Conservation (phyloP, 345 rosid genomes). For the Hypericum androsaemum region DNA sequence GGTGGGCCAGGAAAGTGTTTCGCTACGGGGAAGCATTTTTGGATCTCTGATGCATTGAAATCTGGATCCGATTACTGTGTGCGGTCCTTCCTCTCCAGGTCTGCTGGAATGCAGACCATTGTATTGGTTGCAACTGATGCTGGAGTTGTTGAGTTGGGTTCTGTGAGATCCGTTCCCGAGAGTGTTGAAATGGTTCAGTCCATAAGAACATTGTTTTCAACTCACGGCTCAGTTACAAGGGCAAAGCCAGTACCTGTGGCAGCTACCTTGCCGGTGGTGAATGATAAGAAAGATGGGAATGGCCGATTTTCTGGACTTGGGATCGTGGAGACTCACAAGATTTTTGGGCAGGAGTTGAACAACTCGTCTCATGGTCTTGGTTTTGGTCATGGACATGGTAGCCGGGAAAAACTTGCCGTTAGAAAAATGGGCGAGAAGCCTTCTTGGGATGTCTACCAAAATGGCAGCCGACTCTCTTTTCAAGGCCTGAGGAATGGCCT, state of each 20-base stretch:
- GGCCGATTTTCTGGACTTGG: constrained; percentile 28
- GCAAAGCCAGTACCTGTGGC: constrained; percentile 15
- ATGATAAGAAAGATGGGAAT: constrained; percentile 40
- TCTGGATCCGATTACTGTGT: constrained; percentile 62
- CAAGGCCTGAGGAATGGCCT: constrained; percentile 35
- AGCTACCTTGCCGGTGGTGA: constrained; percentile 16
- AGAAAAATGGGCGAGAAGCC: constrained; percentile 76
- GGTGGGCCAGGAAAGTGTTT: constrained; percentile 90
- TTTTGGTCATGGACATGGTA: constrained; percentile 21
- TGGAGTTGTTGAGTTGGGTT: constrained; percentile 94
- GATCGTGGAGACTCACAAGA: constrained; percentile 42
- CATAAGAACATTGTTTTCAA: constrained; percentile 42
- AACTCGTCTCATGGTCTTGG: constrained; percentile 14
- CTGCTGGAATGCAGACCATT: constrained; percentile 75
- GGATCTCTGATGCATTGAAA: constrained; percentile 50
- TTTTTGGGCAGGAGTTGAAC: constrained; percentile 73
- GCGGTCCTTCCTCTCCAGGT: constrained; percentile 66
- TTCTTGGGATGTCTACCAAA: constrained; percentile 40
- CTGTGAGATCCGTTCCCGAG: constrained; percentile 69
- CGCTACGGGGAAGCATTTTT: constrained; percentile 63
- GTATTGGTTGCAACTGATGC: constrained; percentile 76
- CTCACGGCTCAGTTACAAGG: constrained; percentile 26
- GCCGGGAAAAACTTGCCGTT: constrained; percentile 76
- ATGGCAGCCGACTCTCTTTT: constrained; percentile 36
- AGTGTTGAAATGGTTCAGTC: constrained; percentile 48